Evolutionary conservation across 169 alveolate genomes (phyloP).

Genomic region (Plasmodium cynomolgi): DNA sequence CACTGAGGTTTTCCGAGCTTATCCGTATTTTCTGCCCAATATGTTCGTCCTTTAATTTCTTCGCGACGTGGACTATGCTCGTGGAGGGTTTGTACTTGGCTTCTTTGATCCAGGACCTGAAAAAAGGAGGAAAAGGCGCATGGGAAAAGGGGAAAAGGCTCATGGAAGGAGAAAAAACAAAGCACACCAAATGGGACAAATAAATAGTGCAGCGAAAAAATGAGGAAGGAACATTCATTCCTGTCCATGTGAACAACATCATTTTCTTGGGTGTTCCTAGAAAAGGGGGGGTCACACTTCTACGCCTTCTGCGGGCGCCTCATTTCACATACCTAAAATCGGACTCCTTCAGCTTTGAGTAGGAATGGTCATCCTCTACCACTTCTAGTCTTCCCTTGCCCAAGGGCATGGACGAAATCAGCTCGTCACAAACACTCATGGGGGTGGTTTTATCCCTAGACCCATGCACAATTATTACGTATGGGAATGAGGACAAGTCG

Average conservation of each 20-base stretch:
- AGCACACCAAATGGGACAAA: neutral
- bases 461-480: constrained; percentile 73
- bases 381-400: constrained; percentile 71
- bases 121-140: neutral
- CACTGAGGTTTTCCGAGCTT: constrained; percentile 23
- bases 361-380: constrained; percentile 65
- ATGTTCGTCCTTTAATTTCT: constrained; percentile 39
- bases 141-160: neutral
- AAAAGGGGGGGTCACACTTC: neutral
- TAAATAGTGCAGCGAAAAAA: neutral
- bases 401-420: constrained; percentile 47
- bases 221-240: neutral
- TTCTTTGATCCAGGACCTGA: constrained; percentile 73
- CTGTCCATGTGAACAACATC: neutral
- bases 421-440: constrained; percentile 19
- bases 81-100: constrained; percentile 66
- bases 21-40: constrained; percentile 23
- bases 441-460: constrained; percentile 61
- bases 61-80: constrained; percentile 43
- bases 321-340: constrained; percentile 49
- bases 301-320: neutral
- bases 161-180: neutral
- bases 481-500: constrained; percentile 63
- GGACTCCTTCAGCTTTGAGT: constrained; percentile 60
- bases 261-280: neutral